These are phyloP conservation scores for Speleostelium caveatum DNA, from an alignment of 78 protist species.

Conservation along the genomic window DNA sequence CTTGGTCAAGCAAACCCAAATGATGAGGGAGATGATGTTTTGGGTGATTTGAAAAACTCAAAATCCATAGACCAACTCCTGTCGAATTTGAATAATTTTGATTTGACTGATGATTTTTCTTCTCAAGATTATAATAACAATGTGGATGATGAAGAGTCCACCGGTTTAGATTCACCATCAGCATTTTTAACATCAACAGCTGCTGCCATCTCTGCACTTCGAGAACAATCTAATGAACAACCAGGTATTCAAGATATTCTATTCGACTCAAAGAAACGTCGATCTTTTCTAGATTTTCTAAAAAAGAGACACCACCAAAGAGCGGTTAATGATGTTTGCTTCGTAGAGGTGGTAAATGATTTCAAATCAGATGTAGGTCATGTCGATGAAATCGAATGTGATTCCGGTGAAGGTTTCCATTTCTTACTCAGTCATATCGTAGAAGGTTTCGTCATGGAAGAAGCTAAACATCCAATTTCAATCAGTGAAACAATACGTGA, in stretches of 20 bases:
- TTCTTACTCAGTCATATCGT: constrained; percentile 60
- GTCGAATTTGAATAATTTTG: constrained; percentile 20
- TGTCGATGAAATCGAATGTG: background rate
- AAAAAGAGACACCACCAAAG: constrained; percentile 53
- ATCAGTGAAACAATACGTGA: constrained; percentile 39
- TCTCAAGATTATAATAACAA: constrained; percentile 16
- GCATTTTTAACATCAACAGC: background rate
- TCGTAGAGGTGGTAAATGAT: constrained; percentile 69
- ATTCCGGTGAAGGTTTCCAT: constrained; percentile 52
- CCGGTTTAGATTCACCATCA: constrained; percentile 23
- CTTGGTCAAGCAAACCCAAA: background rate
- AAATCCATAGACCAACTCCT: constrained; percentile 51
- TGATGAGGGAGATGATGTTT: background rate
- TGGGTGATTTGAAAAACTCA: background rate
- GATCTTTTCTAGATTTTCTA: constrained; percentile 57
- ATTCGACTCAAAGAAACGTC: constrained; percentile 25
- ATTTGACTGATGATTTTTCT: constrained; percentile 4
- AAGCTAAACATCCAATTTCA: constrained; percentile 48
- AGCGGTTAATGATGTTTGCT: constrained; percentile 70
- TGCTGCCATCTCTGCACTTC: background rate
- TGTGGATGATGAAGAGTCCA: constrained; percentile 6
- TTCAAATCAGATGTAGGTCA: constrained; percentile 42
- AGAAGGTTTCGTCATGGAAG: constrained; percentile 59
- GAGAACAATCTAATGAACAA: background rate
- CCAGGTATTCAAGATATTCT: constrained; percentile 39